Percentiles rank a stretch among this genome's conserved stretches.
phyloP scores from a whole-genome alignment of 306 rosid genomes.

The Mimosa pudica region DNA sequence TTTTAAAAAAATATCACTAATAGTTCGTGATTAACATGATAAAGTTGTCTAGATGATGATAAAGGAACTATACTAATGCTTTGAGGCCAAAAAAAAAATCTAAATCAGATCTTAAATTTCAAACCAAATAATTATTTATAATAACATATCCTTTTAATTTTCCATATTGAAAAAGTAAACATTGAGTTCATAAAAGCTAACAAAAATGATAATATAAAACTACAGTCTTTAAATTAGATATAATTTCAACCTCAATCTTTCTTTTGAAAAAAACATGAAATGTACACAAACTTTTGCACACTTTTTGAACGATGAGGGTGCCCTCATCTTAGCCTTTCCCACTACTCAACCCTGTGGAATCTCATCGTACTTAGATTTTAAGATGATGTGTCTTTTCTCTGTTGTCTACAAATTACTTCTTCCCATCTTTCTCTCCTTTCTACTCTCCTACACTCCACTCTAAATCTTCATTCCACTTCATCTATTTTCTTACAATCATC shows the following conservation, averaged over 20 bases:
- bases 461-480: background rate
- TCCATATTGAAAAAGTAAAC: too few species aligned
- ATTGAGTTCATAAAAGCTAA: background rate
- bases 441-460: background rate
- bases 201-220: background rate
- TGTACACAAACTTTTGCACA: background rate
- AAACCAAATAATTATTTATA: too few species aligned
- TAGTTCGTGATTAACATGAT: too few species aligned
- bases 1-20: too few species aligned
- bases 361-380: conserved; percentile 48
- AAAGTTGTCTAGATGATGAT: too few species aligned
- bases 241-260: background rate
- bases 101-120: background rate
- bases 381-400: conserved; percentile 8
- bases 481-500: background rate
- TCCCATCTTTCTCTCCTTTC: background rate
- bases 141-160: too few species aligned
- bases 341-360: conserved; percentile 34
- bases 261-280: background rate
- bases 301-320: conserved; percentile 2
- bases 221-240: background rate
- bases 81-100: too few species aligned
- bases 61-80: too few species aligned
- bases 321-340: conserved; percentile 14
- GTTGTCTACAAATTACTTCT: conserved; percentile 33